Percentiles rank a stretch among this genome's conserved stretches.
Evolutionary conservation across 345 rosid species (phyloP).

Genomic region (Trapa bicornis): DNA sequence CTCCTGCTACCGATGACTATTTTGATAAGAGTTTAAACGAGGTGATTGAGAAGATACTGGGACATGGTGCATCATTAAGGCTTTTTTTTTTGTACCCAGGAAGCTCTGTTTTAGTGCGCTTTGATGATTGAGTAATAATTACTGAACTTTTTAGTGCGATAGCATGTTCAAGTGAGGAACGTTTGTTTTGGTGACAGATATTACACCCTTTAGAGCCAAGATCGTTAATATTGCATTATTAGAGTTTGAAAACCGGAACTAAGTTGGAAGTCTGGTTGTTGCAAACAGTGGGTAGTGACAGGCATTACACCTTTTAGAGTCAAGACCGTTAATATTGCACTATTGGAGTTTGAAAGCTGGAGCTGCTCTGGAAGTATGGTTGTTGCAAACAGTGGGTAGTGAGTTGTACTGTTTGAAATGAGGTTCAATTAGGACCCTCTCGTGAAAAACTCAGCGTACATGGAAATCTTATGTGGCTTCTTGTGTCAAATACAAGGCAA

Average conservation of each 20-base stretch:
- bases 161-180: background rate
- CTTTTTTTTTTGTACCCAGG: background rate
- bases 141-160: background rate
- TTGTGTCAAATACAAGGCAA: background rate
- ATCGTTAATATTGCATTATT: background rate
- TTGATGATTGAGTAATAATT: background rate
- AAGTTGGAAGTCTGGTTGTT: background rate
- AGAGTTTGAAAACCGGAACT: background rate
- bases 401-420: background rate
- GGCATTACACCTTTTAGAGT: background rate
- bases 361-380: background rate
- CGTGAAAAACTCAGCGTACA: background rate
- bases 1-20: background rate
- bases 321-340: background rate
- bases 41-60: background rate
- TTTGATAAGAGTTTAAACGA: background rate
- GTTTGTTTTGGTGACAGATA: background rate
- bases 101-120: background rate
- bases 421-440: background rate
- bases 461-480: background rate
- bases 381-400: background rate
- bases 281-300: background rate
- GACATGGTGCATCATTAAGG: background rate
- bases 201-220: background rate
- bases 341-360: background rate